Evolutionary conservation across 208 protist species (phyloP).

Genomic region (Trichomonas vaginalis): DNA sequence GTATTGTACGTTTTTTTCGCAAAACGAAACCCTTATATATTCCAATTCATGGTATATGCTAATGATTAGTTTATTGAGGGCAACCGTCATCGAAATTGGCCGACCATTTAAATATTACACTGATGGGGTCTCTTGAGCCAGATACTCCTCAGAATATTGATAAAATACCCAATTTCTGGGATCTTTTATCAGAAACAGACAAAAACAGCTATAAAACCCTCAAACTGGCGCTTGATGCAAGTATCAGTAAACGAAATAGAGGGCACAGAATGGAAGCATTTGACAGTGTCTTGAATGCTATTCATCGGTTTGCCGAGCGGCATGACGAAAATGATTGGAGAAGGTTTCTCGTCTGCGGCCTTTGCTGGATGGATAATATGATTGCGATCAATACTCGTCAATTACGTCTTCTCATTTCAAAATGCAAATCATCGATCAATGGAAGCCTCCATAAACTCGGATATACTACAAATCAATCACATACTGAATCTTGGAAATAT

Average conservation of each 20-base stretch:
- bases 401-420: background rate
- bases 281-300: background rate
- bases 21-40: too few relatives aligned
- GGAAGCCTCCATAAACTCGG: background rate
- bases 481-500: slow-evolving; percentile 14
- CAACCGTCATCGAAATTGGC: background rate
- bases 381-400: slow-evolving; percentile 4
- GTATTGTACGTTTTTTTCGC: too few relatives aligned
- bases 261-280: slow-evolving; percentile 2
- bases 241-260: background rate
- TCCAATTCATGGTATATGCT: too few relatives aligned
- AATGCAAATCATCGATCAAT: slow-evolving; percentile 11
- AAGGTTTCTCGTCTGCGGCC: background rate
- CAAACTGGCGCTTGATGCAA: background rate
- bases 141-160: background rate
- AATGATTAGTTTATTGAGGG: too few relatives aligned
- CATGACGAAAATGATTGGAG: background rate
- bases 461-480: background rate
- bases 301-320: background rate
- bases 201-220: background rate
- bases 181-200: background rate
- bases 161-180: background rate
- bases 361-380: slow-evolving; percentile 5
- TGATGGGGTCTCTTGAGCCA: background rate
- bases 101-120: background rate